Evolutionary conservation across 768 basidiomycete genomes (phyloP), one percentile per base, ranked within the genome.

Genomic region (Xerocomellus intermedius): DNA sequence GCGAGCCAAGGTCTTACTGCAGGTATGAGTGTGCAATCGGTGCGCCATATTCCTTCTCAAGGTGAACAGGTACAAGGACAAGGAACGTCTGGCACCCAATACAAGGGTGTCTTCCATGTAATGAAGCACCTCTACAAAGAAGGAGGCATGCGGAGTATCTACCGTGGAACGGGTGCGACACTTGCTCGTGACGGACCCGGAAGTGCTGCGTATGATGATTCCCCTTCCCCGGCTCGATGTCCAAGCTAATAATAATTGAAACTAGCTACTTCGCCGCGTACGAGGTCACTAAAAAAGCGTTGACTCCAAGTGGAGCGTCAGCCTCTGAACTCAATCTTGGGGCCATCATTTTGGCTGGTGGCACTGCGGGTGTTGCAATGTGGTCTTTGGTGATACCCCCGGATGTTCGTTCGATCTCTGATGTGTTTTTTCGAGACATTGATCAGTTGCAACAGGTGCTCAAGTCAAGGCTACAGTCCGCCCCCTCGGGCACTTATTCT

Each of bases 381-480:
- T 99, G 97, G 97, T 79, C 90, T 17, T 79, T 98, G 62, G 96
- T 92, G 24, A 97, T 99, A 62, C 97, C 97, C 45, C 95, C 96
- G 43, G 96, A 99, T 71, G 95, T 94, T 65, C 60, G 89, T 77
- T 32, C 16, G 8, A 37, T 50, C 21, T 38, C 14, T 37, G 42
- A 22, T 28, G 39, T 14, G 26, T 17, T 38, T 17, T 43, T 36
- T 39, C 32, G 35, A 36, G 19, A 30, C 52, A 58, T 28, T 65
- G 28, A 63, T 36, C n/a, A 9, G 14, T 48, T 17, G 48, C 49
- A 43, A 54, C 65, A 97, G 95, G 94, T 96, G 30, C 74, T 98
- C 62, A 99, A 99, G 79, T 98, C 94, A 19, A 82, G 96, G 57
- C 76, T 99, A 26, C 97, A 99, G 70, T 94, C 93, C 24, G 96